Base-by-base conservation (phyloP, 805 yeast genomes). In the Starmerella vitae region DNA sequence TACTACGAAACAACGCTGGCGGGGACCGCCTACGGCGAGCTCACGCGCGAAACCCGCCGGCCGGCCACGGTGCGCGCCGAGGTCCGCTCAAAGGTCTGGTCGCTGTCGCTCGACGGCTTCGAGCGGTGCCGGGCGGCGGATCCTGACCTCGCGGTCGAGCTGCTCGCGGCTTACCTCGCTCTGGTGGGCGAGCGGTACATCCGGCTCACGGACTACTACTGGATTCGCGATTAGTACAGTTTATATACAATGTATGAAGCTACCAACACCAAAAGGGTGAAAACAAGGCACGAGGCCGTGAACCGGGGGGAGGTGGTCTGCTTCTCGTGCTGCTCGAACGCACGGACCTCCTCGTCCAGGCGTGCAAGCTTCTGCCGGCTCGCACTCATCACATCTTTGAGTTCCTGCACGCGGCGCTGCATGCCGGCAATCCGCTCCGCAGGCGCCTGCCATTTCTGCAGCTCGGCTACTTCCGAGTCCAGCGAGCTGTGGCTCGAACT, bases 21-120 rank as follows among this genome's bases (percentile, higher is more conserved):
- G 4, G 70, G 79, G 42, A 78, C 88, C 0, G 71, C 81, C 1
- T 78, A 78, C 57, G 91, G 93, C 2, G 84, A 79, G 42, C 50
- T 60, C 25, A 31, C 25, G 27, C 12, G 33, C 15, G 10, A 25
- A 14, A 14, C 29, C 13, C 20, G 29, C 20, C 45, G 43, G 10
- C 21, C 25, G 14, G 37, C 38, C 15, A 35, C 35, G 7, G 38
- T 38, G 12, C 30, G 26, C 29, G 46, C 43, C 28, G 49, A 50
- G 38, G 34, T 40, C 22, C 36, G n/a, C 15, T 9, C 49, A 3
- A 31, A 25, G 10, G 17, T 45, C 12, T 45, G 47, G 47, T 30
- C 45, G 2, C 26, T 45, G 21, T 25, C 37, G n/a, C 13, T 4
- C 5, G 13, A 21, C 12, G 25, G 25, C n/a, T 27, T 48, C 18